Evolutionary conservation across 2,329 filamentous ascomycete genomes (phyloP).

Genomic region (Epichloe coenophiala): DNA sequence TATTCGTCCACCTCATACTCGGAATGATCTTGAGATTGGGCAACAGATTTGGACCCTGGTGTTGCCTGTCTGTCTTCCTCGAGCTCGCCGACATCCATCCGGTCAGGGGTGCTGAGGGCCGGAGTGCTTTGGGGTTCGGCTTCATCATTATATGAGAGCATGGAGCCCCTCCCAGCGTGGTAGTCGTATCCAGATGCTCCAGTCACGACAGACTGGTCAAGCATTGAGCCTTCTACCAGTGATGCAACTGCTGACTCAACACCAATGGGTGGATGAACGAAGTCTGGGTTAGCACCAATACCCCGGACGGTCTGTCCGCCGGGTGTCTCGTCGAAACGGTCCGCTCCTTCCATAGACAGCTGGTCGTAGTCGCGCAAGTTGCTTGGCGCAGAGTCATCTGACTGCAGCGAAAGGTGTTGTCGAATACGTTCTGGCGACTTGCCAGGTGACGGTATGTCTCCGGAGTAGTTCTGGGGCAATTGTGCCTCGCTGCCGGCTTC

Average conservation of each 20-base stretch:
- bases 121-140: conserved; percentile 19
- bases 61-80: conserved; percentile 27
- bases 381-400: conserved; percentile 22
- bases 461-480: conserved; percentile 44
- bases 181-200: conserved; percentile 39
- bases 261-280: conserved; percentile 56
- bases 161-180: conserved; percentile 23
- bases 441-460: conserved; percentile 37
- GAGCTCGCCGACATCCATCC: conserved; percentile 26
- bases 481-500: conserved; percentile 50
- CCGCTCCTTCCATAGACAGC: conserved; percentile 39
- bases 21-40: conserved; percentile 32
- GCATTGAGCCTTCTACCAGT: conserved; percentile 60
- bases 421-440: conserved; percentile 31
- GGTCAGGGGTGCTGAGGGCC: conserved; percentile 24
- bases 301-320: conserved; percentile 58
- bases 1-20: conserved; percentile 47
- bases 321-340: conserved; percentile 43
- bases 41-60: conserved; percentile 23
- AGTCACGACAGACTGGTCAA: conserved; percentile 57
- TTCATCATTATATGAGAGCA: conserved; percentile 20
- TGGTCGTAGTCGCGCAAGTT: conserved; percentile 40
- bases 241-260: conserved; percentile 89
- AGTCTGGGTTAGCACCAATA: conserved; percentile 60
- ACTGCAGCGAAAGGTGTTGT: conserved; percentile 21